Evolutionary conservation across 768 basidiomycete genomes (phyloP).

Genomic region (Suillus spraguei): DNA sequence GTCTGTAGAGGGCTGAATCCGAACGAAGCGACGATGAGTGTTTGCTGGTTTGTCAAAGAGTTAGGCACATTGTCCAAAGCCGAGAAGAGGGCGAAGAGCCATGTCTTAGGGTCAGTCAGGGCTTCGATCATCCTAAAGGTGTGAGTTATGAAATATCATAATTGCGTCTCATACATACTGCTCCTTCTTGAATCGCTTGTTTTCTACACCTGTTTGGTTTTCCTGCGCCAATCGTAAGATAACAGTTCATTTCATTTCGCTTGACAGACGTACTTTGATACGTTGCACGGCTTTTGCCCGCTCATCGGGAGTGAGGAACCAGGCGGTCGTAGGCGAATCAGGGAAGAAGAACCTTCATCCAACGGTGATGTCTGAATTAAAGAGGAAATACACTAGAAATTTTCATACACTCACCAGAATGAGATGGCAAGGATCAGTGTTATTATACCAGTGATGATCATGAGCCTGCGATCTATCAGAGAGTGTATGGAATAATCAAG

Average conservation of each 20-base stretch:
- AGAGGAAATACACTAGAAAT: not conserved
- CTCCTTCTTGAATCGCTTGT: slow-evolving; percentile 41
- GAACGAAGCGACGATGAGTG: slow-evolving; percentile 61
- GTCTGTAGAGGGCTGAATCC: slow-evolving; percentile 64
- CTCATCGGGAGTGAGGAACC: slow-evolving; percentile 64
- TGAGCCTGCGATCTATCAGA: slow-evolving; percentile 42
- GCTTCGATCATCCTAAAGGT: slow-evolving; percentile 58
- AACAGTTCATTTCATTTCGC: not conserved
- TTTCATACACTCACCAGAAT: slow-evolving; percentile 48
- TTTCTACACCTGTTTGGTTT: slow-evolving; percentile 30
- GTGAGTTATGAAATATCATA: slow-evolving; percentile 3
- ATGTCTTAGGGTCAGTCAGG: slow-evolving; percentile 62
- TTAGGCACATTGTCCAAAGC: slow-evolving; percentile 63
- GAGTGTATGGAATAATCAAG: not conserved
- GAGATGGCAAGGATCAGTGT: slow-evolving; percentile 51
- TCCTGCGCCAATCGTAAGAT: slow-evolving; percentile 19
- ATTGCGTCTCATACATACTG: slow-evolving; percentile 47
- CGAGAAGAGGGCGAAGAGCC: slow-evolving; percentile 67
- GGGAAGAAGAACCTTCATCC: slow-evolving; percentile 59
- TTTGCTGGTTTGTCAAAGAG: slow-evolving; percentile 58
- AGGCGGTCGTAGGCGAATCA: slow-evolving; percentile 67
- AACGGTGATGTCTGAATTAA: not conserved
- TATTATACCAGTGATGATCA: slow-evolving; percentile 63
- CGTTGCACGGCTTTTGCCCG: slow-evolving; percentile 56
- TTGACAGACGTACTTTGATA: slow-evolving; percentile 47